Evolutionary conservation across 2,329 filamentous ascomycete genomes (phyloP).

Genomic region (Emergomyces africanus): DNA sequence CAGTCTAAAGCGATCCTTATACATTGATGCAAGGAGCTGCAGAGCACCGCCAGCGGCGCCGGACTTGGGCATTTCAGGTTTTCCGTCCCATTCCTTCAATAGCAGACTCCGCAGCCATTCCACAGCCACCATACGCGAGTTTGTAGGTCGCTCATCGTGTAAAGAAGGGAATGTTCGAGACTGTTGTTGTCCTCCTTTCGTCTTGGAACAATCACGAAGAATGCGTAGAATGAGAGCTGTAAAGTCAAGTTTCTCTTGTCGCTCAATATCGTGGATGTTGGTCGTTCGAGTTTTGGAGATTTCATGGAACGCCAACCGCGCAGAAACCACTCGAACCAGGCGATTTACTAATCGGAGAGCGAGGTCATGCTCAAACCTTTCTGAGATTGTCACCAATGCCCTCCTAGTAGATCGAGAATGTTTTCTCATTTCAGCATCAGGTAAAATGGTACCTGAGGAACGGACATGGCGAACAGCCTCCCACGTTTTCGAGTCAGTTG

Average conservation of each 20-base stretch:
- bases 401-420: constrained; percentile 17
- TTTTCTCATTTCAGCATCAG: constrained; percentile 25
- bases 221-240: constrained; percentile 26
- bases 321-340: constrained; percentile 37
- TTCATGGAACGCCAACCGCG: constrained; percentile 37
- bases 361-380: constrained; percentile 40
- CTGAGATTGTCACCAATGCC: constrained; percentile 23
- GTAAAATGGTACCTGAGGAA: constrained; percentile 25
- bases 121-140: constrained; percentile 23
- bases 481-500: constrained; percentile 25
- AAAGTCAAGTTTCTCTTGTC: constrained; percentile 19
- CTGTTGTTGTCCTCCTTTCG: neutral
- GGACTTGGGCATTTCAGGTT: constrained; percentile 54
- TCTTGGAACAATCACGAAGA: constrained; percentile 15
- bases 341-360: constrained; percentile 38
- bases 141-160: constrained; percentile 11
- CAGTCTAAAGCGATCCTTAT: constrained; percentile 56
- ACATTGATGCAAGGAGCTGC: constrained; percentile 57
- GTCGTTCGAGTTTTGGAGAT: constrained; percentile 29
- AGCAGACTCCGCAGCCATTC: constrained; percentile 51
- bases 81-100: constrained; percentile 68
- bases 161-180: neutral
- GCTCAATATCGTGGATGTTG: constrained; percentile 17
- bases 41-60: constrained; percentile 66
- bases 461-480: constrained; percentile 31